A percentile compares a stretch with the other conserved stretches of the same genome.
Evolutionary conservation across 192 early-diverging fungal species (phyloP).

Genomic region (Gryganskiella cystojenkinii): DNA sequence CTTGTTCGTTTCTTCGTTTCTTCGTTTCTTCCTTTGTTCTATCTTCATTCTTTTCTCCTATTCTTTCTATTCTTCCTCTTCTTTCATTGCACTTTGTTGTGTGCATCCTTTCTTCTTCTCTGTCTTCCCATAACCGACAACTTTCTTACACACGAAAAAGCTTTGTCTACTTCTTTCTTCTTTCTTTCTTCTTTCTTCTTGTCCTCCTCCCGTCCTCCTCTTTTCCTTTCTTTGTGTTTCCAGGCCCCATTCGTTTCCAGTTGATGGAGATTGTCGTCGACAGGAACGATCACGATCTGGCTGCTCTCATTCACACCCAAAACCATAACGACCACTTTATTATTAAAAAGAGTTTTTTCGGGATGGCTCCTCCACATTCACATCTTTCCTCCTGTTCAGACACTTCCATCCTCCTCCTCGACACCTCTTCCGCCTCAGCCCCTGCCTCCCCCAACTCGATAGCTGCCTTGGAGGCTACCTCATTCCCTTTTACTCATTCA

Average conservation of each 20-base stretch:
- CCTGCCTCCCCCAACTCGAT: neutral
- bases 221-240: neutral
- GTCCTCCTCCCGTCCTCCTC: constrained; percentile 3
- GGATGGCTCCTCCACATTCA: neutral
- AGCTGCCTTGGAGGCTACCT: too few relatives aligned
- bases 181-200: neutral
- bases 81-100: too few relatives aligned
- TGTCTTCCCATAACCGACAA: too few relatives aligned
- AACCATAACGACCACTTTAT: constrained; percentile 1
- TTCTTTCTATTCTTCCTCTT: too few relatives aligned
- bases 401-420: neutral
- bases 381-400: neutral
- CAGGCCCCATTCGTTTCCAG: neutral
- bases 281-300: constrained; percentile 31
- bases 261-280: constrained; percentile 36
- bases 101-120: too few relatives aligned
- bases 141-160: too few relatives aligned
- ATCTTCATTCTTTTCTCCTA: too few relatives aligned
- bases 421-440: neutral
- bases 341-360: constrained; percentile 4
- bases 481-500: too few relatives aligned
- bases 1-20: too few relatives aligned
- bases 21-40: too few relatives aligned
- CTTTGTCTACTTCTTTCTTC: neutral
- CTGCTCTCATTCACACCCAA: constrained; percentile 35